phyloP scores from a whole-genome alignment of 73 alveolate species.

The Paramecium bursaria region DNA sequence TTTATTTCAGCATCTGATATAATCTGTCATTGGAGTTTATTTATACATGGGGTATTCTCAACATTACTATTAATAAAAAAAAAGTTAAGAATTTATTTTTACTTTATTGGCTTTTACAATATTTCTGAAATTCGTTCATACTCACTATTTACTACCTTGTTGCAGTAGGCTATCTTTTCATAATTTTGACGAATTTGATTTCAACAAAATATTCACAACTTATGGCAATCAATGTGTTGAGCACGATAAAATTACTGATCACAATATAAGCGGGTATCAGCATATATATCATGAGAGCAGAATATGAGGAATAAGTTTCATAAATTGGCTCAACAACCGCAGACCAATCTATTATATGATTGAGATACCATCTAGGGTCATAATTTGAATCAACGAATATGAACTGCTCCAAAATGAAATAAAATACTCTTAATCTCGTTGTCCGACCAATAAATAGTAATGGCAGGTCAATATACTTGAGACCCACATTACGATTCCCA shows the following conservation, averaged over 20 bases:
- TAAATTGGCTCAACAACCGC: conserved; percentile 41
- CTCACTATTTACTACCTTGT: conserved; percentile 36
- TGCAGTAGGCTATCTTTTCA: background rate
- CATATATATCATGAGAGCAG: background rate
- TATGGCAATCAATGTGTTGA: conserved; percentile 51
- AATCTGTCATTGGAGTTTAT: background rate
- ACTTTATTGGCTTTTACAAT: conserved; percentile 48
- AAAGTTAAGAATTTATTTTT: background rate
- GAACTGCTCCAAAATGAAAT: conserved; percentile 35
- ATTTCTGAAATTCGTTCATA: conserved; percentile 19
- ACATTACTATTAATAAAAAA: conserved; percentile 1
- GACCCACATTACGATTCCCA: conserved; percentile 45
- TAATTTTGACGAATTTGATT: conserved; percentile 5
- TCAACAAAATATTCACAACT: conserved; percentile 62
- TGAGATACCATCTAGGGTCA: conserved; percentile 55
- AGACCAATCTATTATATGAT: conserved; percentile 21
- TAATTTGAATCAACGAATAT: conserved; percentile 10
- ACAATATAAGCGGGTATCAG: conserved; percentile 1
- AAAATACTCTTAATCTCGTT: conserved; percentile 17
- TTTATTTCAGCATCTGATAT: background rate
- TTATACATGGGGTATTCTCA: background rate
- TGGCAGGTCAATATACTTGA: conserved; percentile 45
- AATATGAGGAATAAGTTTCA: background rate
- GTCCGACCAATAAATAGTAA: conserved; percentile 10
- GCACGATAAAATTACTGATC: conserved; percentile 28